Evolutionary conservation across 2,329 filamentous ascomycete genomes (phyloP).

Genomic region (Colletotrichum tropicale): DNA sequence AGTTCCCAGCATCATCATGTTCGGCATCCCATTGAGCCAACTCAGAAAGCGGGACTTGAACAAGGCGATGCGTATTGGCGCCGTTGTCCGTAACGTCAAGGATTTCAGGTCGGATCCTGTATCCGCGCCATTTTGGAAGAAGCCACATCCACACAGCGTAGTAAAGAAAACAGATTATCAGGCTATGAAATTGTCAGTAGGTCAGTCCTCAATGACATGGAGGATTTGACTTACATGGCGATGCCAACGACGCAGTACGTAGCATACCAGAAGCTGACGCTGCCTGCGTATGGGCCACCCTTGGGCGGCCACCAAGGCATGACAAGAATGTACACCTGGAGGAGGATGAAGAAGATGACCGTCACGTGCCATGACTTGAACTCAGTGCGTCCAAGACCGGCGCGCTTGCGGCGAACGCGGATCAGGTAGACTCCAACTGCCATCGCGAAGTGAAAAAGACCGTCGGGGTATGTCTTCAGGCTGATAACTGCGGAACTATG

Average conservation of each 20-base stretch:
- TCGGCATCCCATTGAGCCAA: constrained; percentile 59
- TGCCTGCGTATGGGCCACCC: constrained; percentile 61
- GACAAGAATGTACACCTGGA: constrained; percentile 67
- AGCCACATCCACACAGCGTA: constrained; percentile 64
- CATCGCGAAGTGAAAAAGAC: constrained; percentile 62
- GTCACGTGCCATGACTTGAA: constrained; percentile 65
- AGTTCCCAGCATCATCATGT: constrained; percentile 54
- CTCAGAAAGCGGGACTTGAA: constrained; percentile 56
- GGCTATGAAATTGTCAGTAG: constrained; percentile 30
- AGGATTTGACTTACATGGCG: constrained; percentile 55
- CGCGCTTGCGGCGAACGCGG: constrained; percentile 55
- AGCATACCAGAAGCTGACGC: constrained; percentile 76
- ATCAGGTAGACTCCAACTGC: constrained; percentile 62
- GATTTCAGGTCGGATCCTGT: constrained; percentile 60
- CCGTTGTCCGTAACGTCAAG: constrained; percentile 49
- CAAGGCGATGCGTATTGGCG: constrained; percentile 48
- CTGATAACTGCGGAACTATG: constrained; percentile 53
- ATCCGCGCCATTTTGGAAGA: constrained; percentile 55
- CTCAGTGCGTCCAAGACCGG: constrained; percentile 50
- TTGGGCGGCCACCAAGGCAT: constrained; percentile 76
- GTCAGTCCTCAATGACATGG: accelerated
- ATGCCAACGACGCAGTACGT: constrained; percentile 71
- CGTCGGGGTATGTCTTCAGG: constrained; percentile 61
- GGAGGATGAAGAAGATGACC: constrained; percentile 62
- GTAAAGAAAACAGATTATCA: constrained; percentile 59